Conservation (phyloP, 2,329 filamentous ascomycete genomes). For the Sclerotinia glacialis region DNA sequence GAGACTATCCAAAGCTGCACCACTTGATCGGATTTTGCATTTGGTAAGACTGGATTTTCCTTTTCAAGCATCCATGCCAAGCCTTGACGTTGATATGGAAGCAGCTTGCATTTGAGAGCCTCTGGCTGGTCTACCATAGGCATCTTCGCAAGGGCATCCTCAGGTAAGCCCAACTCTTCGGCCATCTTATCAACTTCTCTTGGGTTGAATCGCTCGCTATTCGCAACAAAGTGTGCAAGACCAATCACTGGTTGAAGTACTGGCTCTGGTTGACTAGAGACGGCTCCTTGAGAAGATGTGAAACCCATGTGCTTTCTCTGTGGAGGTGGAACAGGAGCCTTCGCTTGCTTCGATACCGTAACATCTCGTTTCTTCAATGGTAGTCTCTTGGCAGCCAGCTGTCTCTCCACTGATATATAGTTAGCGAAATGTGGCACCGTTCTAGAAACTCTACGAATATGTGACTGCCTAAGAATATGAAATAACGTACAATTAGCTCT, state of each 20-base stretch:
- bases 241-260: constrained; percentile 28
- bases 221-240: constrained; percentile 57
- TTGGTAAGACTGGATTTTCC: constrained; percentile 67
- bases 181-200: constrained; percentile 69
- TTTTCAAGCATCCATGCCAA: constrained; percentile 78
- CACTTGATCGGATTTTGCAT: constrained; percentile 54
- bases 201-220: constrained; percentile 65
- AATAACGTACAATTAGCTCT: constrained; percentile 42
- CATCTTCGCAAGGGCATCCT: constrained; percentile 68
- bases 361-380: constrained; percentile 31
- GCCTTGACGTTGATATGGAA: constrained; percentile 78
- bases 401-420: not conserved
- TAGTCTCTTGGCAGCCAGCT: not conserved
- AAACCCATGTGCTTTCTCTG: constrained; percentile 37
- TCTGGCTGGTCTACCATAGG: constrained; percentile 68
- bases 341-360: constrained; percentile 48
- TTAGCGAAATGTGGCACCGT: not conserved
- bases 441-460: not conserved
- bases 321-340: constrained; percentile 54
- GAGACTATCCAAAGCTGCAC: constrained; percentile 75
- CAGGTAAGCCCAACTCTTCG: constrained; percentile 49
- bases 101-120: constrained; percentile 61
- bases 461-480: not conserved
- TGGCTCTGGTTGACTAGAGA: constrained; percentile 23
- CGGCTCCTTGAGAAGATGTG: constrained; percentile 30